Conservation (phyloP, 1,284 basidiomycete genomes). For the Thecaphora frezii region DNA sequence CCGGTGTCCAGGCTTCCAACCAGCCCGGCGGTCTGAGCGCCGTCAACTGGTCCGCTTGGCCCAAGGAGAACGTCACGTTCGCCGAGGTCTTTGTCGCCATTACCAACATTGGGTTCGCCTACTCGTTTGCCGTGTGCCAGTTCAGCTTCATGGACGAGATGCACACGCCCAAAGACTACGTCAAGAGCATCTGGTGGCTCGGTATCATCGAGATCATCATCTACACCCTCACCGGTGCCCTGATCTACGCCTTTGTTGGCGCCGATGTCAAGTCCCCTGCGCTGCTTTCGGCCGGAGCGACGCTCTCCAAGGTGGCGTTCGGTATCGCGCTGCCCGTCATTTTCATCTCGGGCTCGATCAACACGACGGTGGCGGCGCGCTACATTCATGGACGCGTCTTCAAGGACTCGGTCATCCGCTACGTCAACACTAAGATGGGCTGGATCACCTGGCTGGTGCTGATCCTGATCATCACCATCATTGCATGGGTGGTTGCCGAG, state of each 20-base stretch:
- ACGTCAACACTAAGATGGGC: constrained; percentile 45
- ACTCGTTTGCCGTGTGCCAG: constrained; percentile 51
- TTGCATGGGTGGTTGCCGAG: constrained; percentile 44
- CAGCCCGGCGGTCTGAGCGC: constrained; percentile 12
- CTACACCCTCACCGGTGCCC: constrained; percentile 49
- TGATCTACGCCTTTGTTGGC: constrained; percentile 48
- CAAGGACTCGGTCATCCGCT: constrained; percentile 39
- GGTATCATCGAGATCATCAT: constrained; percentile 48
- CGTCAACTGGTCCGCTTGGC: constrained; percentile 42
- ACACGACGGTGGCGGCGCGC: constrained; percentile 43
- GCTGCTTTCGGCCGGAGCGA: constrained; percentile 34
- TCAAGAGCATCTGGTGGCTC: constrained; percentile 43
- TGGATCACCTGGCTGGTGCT: constrained; percentile 42
- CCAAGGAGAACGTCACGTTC: constrained; percentile 35
- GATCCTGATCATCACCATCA: constrained; percentile 27
- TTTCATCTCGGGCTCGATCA: constrained; percentile 52
- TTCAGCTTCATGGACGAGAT: constrained; percentile 52
- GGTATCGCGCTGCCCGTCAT: constrained; percentile 48
- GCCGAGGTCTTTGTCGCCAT: constrained; percentile 37
- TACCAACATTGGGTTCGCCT: constrained; percentile 52
- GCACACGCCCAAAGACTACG: constrained; percentile 45
- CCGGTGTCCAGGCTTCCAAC: constrained; percentile 28
- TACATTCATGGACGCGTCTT: constrained; percentile 43
- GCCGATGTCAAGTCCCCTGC: constrained; percentile 38
- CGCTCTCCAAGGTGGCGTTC: constrained; percentile 48